A percentile compares a stretch with the other conserved stretches of the same genome.
Conservation (phyloP, 2,329 filamentous ascomycete genomes). For the Fusarium camptoceras region DNA sequence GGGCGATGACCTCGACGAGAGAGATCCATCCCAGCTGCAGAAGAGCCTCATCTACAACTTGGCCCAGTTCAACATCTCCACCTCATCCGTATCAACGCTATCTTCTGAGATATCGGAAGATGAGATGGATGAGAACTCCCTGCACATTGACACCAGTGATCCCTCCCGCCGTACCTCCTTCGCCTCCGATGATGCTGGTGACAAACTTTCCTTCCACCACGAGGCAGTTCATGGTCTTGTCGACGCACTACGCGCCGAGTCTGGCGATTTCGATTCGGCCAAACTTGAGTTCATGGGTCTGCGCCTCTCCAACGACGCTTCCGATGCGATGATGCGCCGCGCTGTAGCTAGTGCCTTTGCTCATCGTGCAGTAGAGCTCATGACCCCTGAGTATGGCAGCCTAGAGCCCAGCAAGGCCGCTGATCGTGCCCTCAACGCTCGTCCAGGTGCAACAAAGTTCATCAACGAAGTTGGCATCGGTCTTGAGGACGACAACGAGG, state of each 20-base stretch:
- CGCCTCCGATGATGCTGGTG: slow-evolving; percentile 76
- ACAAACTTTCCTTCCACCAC: slow-evolving; percentile 75
- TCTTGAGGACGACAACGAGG: slow-evolving; percentile 63
- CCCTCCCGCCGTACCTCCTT: slow-evolving; percentile 77
- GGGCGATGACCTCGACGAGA: slow-evolving; percentile 62
- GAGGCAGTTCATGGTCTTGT: slow-evolving; percentile 90
- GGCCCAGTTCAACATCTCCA: slow-evolving; percentile 64
- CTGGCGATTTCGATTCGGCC: slow-evolving; percentile 81
- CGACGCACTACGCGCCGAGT: slow-evolving; percentile 81
- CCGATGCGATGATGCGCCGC: slow-evolving; percentile 86
- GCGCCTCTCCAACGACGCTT: slow-evolving; percentile 91
- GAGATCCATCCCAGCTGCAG: slow-evolving; percentile 64
- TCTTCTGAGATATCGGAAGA: slow-evolving; percentile 75
- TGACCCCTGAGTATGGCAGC: slow-evolving; percentile 61
- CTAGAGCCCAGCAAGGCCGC: slow-evolving; percentile 74
- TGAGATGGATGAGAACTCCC: slow-evolving; percentile 73
- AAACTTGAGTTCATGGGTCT: slow-evolving; percentile 94
- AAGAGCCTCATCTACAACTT: slow-evolving; percentile 67
- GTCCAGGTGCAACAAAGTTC: slow-evolving; percentile 66
- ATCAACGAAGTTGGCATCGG: slow-evolving; percentile 70
- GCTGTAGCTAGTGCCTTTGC: slow-evolving; percentile 89
- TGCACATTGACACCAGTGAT: slow-evolving; percentile 58
- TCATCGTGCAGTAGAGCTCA: slow-evolving; percentile 79
- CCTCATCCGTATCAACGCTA: slow-evolving; percentile 67
- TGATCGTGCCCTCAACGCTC: slow-evolving; percentile 67